Percentiles rank a stretch among this genome's conserved stretches.
These are phyloP conservation scores for Geoglossum glabrum DNA, from an alignment of 495 filamentous ascomycete species.

Conservation along the genomic window DNA sequence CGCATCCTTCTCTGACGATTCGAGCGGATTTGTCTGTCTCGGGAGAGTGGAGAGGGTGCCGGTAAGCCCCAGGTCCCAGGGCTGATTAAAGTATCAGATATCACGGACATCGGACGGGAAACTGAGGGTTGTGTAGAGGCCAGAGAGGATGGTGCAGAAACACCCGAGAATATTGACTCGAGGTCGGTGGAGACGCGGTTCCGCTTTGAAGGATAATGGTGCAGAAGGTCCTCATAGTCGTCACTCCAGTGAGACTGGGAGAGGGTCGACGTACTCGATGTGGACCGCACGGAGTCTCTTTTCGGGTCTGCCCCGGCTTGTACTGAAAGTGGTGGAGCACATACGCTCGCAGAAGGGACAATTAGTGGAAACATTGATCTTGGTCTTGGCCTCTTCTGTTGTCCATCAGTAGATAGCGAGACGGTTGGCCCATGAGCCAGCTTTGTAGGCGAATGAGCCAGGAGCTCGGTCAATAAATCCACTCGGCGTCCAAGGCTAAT, in stretches of 20 bases:
- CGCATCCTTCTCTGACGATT: slow-evolving; percentile 1
- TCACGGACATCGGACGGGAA: background rate
- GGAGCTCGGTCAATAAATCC: slow-evolving; percentile 19
- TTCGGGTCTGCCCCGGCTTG: slow-evolving; percentile 4
- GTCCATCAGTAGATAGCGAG: slow-evolving; percentile 10
- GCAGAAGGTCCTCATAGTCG: slow-evolving; percentile 1
- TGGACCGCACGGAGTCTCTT: background rate
- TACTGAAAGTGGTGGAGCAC: slow-evolving; percentile 6
- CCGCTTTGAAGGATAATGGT: background rate
- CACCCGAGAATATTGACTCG: background rate
- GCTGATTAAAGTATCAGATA: background rate
- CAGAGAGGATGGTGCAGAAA: background rate
- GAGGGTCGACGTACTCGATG: background rate
- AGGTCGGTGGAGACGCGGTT: background rate
- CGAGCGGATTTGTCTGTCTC: background rate
- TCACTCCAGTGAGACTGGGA: background rate
- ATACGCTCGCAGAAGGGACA: slow-evolving; percentile 2
- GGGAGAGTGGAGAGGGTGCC: background rate
- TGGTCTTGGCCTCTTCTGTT: slow-evolving; percentile 10
- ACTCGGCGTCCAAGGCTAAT: slow-evolving; percentile 18
- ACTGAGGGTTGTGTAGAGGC: background rate
- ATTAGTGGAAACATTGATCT: slow-evolving; percentile 14
- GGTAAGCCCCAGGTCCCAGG: background rate
- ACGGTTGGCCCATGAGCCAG: slow-evolving; percentile 8
- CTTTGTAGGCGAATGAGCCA: slow-evolving; percentile 21